A percentile compares a stretch with the other conserved stretches of the same genome.
Evolutionary conservation across 1,139 yeast species (phyloP).

Genomic region (Meyerozyma sp.): DNA sequence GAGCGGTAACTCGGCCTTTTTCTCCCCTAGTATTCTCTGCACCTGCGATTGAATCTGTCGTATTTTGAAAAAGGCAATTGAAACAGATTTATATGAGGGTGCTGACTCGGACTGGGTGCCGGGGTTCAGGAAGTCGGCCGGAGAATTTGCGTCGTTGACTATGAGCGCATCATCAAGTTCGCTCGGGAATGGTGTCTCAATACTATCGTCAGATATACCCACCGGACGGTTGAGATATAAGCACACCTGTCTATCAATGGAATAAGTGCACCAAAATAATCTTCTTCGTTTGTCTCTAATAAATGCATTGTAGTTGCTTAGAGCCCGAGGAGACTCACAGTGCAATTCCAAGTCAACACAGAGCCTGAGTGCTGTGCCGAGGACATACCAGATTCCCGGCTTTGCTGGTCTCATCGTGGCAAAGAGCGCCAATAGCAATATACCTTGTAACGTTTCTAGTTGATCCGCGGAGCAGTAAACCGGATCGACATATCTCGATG

Average conservation of each 20-base stretch:
- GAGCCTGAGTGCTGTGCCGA: constrained; percentile 74
- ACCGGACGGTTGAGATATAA: constrained; percentile 69
- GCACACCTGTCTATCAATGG: constrained; percentile 75
- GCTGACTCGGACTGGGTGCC: constrained; percentile 11
- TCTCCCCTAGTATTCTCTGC: constrained; percentile 63
- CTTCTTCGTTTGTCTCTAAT: constrained; percentile 68
- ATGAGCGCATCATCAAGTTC: constrained; percentile 67
- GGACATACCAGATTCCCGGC: constrained; percentile 90
- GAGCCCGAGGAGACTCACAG: constrained; percentile 37
- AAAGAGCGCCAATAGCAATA: constrained; percentile 61
- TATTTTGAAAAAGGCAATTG: constrained; percentile 61
- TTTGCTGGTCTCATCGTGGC: constrained; percentile 71
- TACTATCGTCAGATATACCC: constrained; percentile 68
- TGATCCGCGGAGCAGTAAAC: constrained; percentile 57
- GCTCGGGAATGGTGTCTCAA: constrained; percentile 65
- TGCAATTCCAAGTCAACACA: constrained; percentile 84
- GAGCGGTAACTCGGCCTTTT: constrained; percentile 62
- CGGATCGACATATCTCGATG: constrained; percentile 54
- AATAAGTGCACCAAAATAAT: constrained; percentile 85
- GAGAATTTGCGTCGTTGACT: constrained; percentile 20
- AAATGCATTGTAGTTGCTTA: constrained; percentile 42
- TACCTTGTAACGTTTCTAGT: constrained; percentile 68
- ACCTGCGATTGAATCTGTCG: constrained; percentile 75
- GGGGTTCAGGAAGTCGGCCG: constrained; percentile 16
- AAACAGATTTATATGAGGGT: constrained; percentile 57